phyloP scores from a whole-genome alignment of 768 basidiomycete species.

The Mycena pura region DNA sequence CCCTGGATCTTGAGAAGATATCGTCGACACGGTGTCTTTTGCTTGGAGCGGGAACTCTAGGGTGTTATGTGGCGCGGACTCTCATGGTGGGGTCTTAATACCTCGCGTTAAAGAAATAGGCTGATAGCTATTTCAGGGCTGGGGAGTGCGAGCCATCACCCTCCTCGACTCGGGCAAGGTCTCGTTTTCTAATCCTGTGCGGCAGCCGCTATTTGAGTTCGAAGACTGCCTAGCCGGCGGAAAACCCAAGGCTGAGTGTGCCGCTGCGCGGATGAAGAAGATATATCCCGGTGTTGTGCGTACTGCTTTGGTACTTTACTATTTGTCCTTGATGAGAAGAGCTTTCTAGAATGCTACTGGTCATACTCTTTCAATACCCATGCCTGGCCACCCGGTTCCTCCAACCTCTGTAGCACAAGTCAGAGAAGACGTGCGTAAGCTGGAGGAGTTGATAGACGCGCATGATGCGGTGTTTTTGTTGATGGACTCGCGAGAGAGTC shows the following conservation, averaged over 20 bases:
- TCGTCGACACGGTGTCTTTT: slow-evolving; percentile 81
- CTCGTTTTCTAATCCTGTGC: slow-evolving; percentile 96
- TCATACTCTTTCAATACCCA: slow-evolving; percentile 82
- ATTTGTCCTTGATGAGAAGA: neutral
- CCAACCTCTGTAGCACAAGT: slow-evolving; percentile 59
- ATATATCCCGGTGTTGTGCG: slow-evolving; percentile 93
- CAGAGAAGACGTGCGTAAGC: slow-evolving; percentile 68
- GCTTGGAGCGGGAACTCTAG: slow-evolving; percentile 94
- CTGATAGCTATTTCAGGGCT: slow-evolving; percentile 63
- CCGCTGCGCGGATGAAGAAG: slow-evolving; percentile 82
- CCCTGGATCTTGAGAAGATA: slow-evolving; percentile 88
- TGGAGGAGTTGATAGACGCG: slow-evolving; percentile 79
- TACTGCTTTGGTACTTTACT: slow-evolving; percentile 20
- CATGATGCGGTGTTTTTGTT: slow-evolving; percentile 93
- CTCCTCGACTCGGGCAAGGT: slow-evolving; percentile 91
- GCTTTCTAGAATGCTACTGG: slow-evolving; percentile 77
- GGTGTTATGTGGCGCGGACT: slow-evolving; percentile 93
- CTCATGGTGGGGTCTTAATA: slow-evolving; percentile 72
- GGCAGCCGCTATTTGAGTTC: slow-evolving; percentile 96
- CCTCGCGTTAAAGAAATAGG: neutral
- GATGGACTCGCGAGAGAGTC: slow-evolving; percentile 98
- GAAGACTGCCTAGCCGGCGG: slow-evolving; percentile 93
- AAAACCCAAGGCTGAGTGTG: slow-evolving; percentile 91
- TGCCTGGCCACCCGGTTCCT: slow-evolving; percentile 96
- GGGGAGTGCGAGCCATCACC: slow-evolving; percentile 95